These are phyloP conservation scores for Haplosporangium gracile DNA, from an alignment of 192 early-diverging fungal species.

Conservation along the genomic window DNA sequence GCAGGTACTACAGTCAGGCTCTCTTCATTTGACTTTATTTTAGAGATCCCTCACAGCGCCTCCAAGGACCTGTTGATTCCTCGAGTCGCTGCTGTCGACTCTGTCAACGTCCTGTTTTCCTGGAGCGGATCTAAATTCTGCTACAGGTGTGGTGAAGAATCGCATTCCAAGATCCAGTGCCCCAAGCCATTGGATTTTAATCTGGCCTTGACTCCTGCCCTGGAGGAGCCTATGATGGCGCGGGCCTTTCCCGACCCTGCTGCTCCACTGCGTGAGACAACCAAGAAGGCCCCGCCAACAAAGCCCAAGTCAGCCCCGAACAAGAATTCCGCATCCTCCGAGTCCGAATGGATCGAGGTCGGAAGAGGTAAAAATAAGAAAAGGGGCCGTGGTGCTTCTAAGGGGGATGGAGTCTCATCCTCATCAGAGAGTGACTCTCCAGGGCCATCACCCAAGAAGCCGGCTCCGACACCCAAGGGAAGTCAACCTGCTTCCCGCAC, in stretches of 20 bases:
- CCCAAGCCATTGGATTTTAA: background rate
- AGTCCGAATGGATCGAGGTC: background rate
- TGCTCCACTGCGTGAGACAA: background rate
- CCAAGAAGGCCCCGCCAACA: background rate
- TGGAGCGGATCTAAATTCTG: slow-evolving; percentile 1
- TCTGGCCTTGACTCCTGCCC: background rate
- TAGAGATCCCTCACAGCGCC: background rate
- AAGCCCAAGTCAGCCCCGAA: background rate
- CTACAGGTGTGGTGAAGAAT: background rate
- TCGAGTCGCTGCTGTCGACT: background rate
- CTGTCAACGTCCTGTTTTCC: background rate
- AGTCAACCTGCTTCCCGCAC: background rate
- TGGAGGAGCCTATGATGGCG: background rate
- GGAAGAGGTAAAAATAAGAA: background rate
- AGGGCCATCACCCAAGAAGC: background rate
- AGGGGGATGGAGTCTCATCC: background rate
- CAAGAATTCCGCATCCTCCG: background rate
- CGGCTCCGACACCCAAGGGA: background rate
- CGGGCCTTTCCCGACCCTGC: slow-evolving; percentile 1
- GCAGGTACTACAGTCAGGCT: no score
- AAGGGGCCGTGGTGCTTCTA: background rate
- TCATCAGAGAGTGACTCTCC: background rate
- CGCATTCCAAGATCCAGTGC: background rate
- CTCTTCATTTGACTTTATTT: background rate
- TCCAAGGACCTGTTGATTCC: background rate